Evolutionary conservation across 495 filamentous ascomycete species (phyloP).

Genomic region (Chaetomium tenue): DNA sequence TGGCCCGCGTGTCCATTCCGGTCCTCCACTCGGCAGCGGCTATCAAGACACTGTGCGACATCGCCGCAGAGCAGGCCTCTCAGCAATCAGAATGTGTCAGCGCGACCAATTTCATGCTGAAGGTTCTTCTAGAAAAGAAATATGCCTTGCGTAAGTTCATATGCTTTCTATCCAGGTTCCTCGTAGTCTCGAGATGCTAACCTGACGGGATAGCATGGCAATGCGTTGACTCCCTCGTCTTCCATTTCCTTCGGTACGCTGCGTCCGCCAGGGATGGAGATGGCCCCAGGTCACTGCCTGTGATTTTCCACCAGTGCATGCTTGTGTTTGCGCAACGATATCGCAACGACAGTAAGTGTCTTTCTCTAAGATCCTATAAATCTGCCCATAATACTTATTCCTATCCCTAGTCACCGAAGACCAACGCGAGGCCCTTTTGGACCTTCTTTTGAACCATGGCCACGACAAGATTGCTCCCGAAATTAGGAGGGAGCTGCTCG

Average conservation of each 20-base stretch:
- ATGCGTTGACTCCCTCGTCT: conserved; percentile 90
- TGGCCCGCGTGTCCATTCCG: conserved; percentile 72
- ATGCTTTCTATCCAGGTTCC: no score
- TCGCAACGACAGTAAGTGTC: conserved; percentile 67
- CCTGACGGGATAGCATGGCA: conserved; percentile 56
- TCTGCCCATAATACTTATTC: not conserved
- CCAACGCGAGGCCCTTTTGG: conserved; percentile 85
- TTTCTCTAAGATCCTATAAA: not conserved
- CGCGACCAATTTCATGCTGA: conserved; percentile 91
- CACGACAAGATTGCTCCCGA: conserved; percentile 89
- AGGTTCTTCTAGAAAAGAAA: conserved; percentile 88
- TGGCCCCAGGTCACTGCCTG: conserved; percentile 46
- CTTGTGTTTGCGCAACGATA: conserved; percentile 92
- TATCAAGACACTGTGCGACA: conserved; percentile 85
- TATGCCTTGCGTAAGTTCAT: conserved; percentile 71
- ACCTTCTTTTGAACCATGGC: conserved; percentile 81
- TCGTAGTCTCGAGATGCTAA: not conserved
- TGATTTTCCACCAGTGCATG: conserved; percentile 85
- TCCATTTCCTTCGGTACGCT: conserved; percentile 93
- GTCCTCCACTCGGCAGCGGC: conserved; percentile 92
- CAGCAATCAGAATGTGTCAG: conserved; percentile 69
- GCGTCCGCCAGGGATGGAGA: conserved; percentile 32
- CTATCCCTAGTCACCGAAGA: conserved; percentile 48
- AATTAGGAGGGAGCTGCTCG: conserved; percentile 84
- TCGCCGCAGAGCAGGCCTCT: conserved; percentile 80